Evolutionary conservation across 768 basidiomycete species (phyloP).

Genomic region (Exsudoporus frostii): DNA sequence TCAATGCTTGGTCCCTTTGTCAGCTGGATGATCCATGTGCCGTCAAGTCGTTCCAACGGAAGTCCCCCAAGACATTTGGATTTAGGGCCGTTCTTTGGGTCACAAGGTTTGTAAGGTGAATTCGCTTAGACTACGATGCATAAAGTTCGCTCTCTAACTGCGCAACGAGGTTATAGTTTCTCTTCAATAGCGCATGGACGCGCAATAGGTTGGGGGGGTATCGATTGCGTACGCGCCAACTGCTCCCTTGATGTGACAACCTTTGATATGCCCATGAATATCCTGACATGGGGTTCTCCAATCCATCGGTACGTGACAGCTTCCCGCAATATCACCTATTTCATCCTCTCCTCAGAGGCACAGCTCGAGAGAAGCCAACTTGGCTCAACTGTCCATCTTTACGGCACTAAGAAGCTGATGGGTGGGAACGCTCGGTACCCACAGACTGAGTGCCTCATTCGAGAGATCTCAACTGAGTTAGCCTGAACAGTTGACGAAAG

Average conservation of each 20-base stretch:
- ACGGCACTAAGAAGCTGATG: slow-evolving; percentile 15
- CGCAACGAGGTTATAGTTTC: not conserved
- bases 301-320: slow-evolving; percentile 12
- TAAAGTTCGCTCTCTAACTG: slow-evolving; percentile 13
- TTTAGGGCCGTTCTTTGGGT: not conserved
- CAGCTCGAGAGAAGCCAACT: slow-evolving; percentile 9
- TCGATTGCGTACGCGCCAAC: slow-evolving; percentile 14
- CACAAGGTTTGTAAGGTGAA: slow-evolving; percentile 1
- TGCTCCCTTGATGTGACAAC: slow-evolving; percentile 15
- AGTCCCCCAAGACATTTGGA: not conserved
- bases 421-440: not conserved
- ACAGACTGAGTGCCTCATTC: not conserved
- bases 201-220: slow-evolving; percentile 1
- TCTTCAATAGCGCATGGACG: not conserved
- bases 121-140: slow-evolving; percentile 1
- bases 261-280: slow-evolving; percentile 11
- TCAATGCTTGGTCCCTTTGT: not conserved
- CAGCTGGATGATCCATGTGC: not conserved
- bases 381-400: slow-evolving; percentile 3
- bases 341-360: slow-evolving; percentile 5
- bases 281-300: slow-evolving; percentile 12
- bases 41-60: not conserved
- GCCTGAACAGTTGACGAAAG: not conserved
- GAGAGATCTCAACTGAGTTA: not conserved
- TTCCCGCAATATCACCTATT: slow-evolving; percentile 19